These are phyloP conservation scores for Aspergillus sp. DNA, from an alignment of 2,329 filamentous ascomycete species.

Conservation along the genomic window DNA sequence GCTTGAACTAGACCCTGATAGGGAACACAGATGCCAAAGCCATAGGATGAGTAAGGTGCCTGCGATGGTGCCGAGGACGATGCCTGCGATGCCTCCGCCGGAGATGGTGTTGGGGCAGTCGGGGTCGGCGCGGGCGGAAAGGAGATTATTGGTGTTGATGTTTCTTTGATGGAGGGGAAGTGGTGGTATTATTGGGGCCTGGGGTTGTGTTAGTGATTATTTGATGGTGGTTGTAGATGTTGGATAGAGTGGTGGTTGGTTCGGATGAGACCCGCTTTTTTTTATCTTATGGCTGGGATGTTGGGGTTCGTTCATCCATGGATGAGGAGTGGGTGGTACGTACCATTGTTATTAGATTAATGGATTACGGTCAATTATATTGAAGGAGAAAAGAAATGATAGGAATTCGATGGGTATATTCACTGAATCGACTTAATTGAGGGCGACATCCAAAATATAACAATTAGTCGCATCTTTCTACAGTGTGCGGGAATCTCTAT, in stretches of 20 bases:
- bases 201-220: too few species aligned
- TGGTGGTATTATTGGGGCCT: too few species aligned
- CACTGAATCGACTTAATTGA: too few species aligned
- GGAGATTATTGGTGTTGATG: neutral
- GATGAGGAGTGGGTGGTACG: neutral
- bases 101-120: constrained; percentile 30
- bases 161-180: neutral
- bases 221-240: neutral
- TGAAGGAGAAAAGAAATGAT: neutral
- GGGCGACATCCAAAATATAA: neutral
- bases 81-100: constrained; percentile 42
- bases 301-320: neutral
- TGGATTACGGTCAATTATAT: too few species aligned
- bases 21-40: constrained; percentile 34
- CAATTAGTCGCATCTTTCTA: neutral
- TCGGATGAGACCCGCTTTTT: neutral
- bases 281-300: neutral
- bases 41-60: constrained; percentile 40
- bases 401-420: neutral
- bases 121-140: constrained; percentile 5
- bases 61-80: constrained; percentile 43
- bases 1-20: constrained; percentile 26
- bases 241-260: neutral
- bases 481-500: neutral
- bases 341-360: neutral